Evolutionary conservation across 2,329 filamentous ascomycete species (phyloP), one percentile per base, ranked within the genome.

Genomic region (Verticillium isaacii): DNA sequence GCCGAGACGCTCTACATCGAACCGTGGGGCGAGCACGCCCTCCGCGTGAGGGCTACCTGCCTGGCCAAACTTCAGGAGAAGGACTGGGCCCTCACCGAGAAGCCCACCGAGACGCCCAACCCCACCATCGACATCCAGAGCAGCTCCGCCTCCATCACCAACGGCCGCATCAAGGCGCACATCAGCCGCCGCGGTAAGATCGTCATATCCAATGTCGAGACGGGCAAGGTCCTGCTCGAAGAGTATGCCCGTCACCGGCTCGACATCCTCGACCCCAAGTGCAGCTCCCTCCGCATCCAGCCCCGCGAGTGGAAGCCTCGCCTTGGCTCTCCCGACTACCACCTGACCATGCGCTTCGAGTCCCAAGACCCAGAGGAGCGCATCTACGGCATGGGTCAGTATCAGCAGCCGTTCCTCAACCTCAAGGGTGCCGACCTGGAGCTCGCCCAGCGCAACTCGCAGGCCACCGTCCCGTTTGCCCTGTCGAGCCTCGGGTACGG

Each of bases 331-430:
- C 73, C 76, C 1, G 78, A 79, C 60, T 88, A 84, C 67, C 80
- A 85, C 59, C 73, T 89, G 9, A 88, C 84, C 0, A 75, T 81
- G 65, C 78, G 87, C 0, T 80, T 89, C 60, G 86, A 89, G 69
- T 83, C 81, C 1, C 68, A 83, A 59, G 71, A 82, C 60, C 72
- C 74, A 0, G 74, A 82, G 19, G 87, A 89, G 69, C 84, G 82
- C 68, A 82, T 89, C n/a, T 89, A 80, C 67, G 87, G 87, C 23
- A 89, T 89, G 86, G 87, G 87, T 0, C 87, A 89, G 71, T 89
- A 89, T 63, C 87, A 89, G 67, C 86, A 89, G 66, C 82, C 84
- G 0, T 80, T 77, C 59, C 74, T 89, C n/a, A 79, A 89, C 68
- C 76, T 89, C 57, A 89, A 89, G 66, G 87, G 87, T 0, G 69